Base-by-base conservation (phyloP, 1,284 basidiomycete genomes). In the Ceratobasidium sp. region DNA sequence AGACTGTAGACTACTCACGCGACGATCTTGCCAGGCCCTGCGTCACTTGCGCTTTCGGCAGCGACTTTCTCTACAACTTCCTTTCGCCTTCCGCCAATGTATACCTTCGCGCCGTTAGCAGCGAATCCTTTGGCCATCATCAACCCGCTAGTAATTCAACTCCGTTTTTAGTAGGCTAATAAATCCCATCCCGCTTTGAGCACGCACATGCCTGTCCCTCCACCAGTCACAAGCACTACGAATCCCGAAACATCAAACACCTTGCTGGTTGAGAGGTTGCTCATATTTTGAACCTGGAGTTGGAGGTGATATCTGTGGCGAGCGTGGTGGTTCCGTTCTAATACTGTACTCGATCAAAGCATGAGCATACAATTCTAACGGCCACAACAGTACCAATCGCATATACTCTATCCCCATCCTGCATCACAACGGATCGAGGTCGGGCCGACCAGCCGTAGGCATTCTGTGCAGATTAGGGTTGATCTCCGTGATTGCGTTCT, bases 81-180 rank as follows among this genome's bases (percentile, higher is more conserved):
- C 55, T 84, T 80, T 61, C 91, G 85, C 58, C 92, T 83, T 11
- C 90, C 89, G 0, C 87, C 88, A 77, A 95, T 91, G 79, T 95
- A 95, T 16, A 95, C 93, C 76, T 89, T 91, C 16, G 93, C 92
- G 1, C 92, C 92, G 77, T 89, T 91, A 26, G 87, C 86, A 11
- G 91, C 91, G 16, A 95, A 84, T 3, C 90, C 91, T 70, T 86
- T 84, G 5, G 92, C 84, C 72, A 93, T 92, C 87, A 91, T 90
- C 74, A 89, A 80, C 5, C 84, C 84, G 57, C 90, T 77, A 30
- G 52, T 50, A 23, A 73, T 8, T n/a, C 26, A n/a, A 16, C 35
- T 21, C 3, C 64, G 54, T 28, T 44, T 50, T 52, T 41, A 16
- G 18, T 23, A 41, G 58, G 13, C 26, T 13, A 28, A 44, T 11